Evolutionary conservation across 2,329 filamentous ascomycete species (phyloP), one percentile per base, ranked within the genome.

Genomic region (Fusarium globosum): DNA sequence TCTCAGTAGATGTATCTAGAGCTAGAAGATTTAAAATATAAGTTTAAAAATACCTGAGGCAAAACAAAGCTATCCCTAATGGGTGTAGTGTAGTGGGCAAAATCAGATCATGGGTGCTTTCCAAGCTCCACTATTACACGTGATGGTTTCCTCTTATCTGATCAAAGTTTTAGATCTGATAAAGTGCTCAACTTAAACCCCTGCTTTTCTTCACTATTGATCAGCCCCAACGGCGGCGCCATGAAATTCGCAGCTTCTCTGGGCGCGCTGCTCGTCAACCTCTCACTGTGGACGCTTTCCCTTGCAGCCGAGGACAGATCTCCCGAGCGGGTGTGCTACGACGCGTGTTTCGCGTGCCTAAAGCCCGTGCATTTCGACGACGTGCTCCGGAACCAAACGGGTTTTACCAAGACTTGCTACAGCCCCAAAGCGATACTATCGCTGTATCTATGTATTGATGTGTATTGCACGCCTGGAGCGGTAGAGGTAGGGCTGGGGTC

Each of bases 381-480:
- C 53, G 71, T 74, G 46, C 68, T 75, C 7, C 36, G 62, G 21
- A 66, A 73, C 7, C 65, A 71, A 23, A 73, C 75, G 11, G 72
- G 71, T 13, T 60, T 68, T 11, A 68, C 71, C 20, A 67, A 69
- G 20, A 57, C 73, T 4, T 85, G 83, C 63, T 68, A 77, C 36
- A 84, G 81, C 38, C 71, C 62, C 1, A 69, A 79, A 35, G 69
- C 73, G 4, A 68, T 80, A 6, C 13, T 72, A 3, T 84, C 83
- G 6, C 69, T 84, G 14, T 84, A 82, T 21, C 65, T 86, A 0
- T 86, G 85, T 42, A 49, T 82, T 16, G 69, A 77, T 8, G 70
- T 80, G 7, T 81, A 83, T 73, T 86, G 85, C 68, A 71, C 71
- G 36, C 66, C 68, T 6, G 75, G 69, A 2, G 77, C 79, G 6